phyloP scores from a whole-genome alignment of 2,329 filamentous ascomycete genomes.

The Trichoderma sp. region DNA sequence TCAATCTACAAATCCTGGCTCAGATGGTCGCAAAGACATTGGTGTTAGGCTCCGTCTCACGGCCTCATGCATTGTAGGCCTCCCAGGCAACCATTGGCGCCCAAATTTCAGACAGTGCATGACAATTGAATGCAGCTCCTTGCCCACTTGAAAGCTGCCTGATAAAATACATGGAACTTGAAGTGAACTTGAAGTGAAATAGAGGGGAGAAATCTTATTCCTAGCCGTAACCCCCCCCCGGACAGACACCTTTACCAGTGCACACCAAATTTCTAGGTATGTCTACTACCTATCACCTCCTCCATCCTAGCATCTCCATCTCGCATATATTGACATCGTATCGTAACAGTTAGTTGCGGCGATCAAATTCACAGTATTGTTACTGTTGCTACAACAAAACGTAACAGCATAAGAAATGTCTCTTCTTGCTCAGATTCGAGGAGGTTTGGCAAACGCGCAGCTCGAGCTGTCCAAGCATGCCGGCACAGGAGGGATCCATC shows the following conservation, averaged over 20 bases:
- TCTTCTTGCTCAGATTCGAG: not conserved
- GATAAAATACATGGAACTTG: too few species aligned
- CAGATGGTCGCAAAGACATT: not conserved
- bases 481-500: not conserved
- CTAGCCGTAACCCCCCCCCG: too few species aligned
- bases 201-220: too few species aligned
- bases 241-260: not conserved
- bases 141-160: too few species aligned
- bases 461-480: not conserved
- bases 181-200: too few species aligned
- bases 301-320: not conserved
- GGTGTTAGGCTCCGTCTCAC: not conserved
- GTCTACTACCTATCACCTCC: too few species aligned
- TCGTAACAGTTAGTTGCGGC: not conserved
- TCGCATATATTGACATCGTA: not conserved
- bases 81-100: not conserved
- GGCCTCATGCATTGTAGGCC: not conserved
- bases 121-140: not conserved
- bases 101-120: not conserved
- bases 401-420: not conserved
- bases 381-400: too few species aligned
- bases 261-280: too few species aligned
- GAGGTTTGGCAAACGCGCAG: not conserved
- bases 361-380: not conserved
- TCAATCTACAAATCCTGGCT: not conserved